phyloP scores from a whole-genome alignment of 2,329 filamentous ascomycete genomes.

The Neofusicoccum sp. region DNA sequence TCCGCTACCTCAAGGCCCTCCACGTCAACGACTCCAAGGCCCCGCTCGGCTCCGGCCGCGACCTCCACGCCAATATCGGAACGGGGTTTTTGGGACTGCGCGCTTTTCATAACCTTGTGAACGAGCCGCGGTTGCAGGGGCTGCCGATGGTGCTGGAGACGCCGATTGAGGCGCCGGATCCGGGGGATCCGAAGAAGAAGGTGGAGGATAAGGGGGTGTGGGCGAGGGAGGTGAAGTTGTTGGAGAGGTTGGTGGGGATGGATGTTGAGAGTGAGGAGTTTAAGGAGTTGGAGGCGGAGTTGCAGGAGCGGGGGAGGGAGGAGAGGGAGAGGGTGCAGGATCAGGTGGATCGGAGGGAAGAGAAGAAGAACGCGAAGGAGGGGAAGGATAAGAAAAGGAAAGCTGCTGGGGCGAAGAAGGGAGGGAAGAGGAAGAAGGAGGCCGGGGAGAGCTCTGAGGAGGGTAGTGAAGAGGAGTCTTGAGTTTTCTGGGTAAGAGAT shows the following conservation, averaged over 20 bases:
- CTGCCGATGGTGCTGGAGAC: conserved; percentile 94
- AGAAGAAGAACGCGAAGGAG: conserved; percentile 55
- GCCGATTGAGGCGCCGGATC: conserved; percentile 73
- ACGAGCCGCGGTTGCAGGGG: conserved; percentile 70
- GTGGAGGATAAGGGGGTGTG: conserved; percentile 80
- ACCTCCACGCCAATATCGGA: conserved; percentile 94
- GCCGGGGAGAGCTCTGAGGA: conserved; percentile 20
- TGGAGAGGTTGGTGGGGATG: conserved; percentile 85
- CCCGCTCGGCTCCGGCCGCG: conserved; percentile 74
- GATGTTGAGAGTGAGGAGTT: conserved; percentile 76
- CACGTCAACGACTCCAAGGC: conserved; percentile 97
- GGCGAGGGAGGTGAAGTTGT: conserved; percentile 91
- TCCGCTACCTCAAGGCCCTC: conserved; percentile 76
- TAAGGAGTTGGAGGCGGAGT: conserved; percentile 57
- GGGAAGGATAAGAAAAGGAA: conserved; percentile 36
- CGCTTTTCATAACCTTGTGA: conserved; percentile 89
- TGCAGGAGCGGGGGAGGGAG: conserved; percentile 65
- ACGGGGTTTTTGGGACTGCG: conserved; percentile 88
- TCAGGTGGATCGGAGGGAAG: conserved; percentile 73
- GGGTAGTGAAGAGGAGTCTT: conserved; percentile 25
- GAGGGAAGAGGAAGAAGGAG: conserved; percentile 27
- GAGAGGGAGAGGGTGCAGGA: conserved; percentile 75
- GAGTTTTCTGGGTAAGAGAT: background rate
- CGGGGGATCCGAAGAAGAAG: conserved; percentile 56
- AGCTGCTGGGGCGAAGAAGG: conserved; percentile 35